Conservation (phyloP, 2,329 filamentous ascomycete species). For the Botryotinia globosa region DNA sequence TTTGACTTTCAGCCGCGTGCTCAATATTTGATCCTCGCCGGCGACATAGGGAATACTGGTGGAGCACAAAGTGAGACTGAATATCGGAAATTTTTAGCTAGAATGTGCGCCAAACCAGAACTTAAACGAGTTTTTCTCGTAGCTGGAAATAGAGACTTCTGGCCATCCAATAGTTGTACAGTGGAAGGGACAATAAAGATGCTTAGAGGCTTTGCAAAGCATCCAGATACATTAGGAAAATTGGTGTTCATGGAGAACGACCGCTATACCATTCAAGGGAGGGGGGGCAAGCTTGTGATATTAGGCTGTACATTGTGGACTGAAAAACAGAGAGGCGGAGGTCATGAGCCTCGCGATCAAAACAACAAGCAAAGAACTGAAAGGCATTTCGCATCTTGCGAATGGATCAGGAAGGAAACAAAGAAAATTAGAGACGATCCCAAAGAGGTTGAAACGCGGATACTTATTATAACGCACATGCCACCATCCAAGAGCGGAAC, state of each 20-base stretch:
- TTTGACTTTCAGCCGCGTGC: background rate
- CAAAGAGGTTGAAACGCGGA: background rate
- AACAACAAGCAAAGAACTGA: background rate
- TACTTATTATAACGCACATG: constrained; percentile 16
- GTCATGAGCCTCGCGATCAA: background rate
- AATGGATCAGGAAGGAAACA: background rate
- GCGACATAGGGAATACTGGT: background rate
- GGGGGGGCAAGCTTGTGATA: background rate
- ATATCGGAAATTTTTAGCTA: background rate
- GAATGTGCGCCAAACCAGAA: constrained; percentile 10
- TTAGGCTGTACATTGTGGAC: constrained; percentile 11
- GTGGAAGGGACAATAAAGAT: background rate
- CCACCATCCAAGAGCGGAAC: constrained; percentile 16
- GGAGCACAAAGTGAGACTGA: background rate
- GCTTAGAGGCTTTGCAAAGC: background rate
- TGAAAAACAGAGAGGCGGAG: background rate
- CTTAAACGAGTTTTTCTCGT: constrained; percentile 2
- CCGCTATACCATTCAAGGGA: background rate
- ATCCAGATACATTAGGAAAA: background rate
- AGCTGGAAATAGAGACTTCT: constrained; percentile 11
- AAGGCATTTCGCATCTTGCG: background rate
- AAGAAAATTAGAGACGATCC: background rate
- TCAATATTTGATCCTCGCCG: background rate
- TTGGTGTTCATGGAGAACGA: constrained; percentile 3
- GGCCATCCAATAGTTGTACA: background rate